Base-by-base conservation (phyloP, 2,329 filamentous ascomycete species). In the Cladophialophora psammophila region DNA sequence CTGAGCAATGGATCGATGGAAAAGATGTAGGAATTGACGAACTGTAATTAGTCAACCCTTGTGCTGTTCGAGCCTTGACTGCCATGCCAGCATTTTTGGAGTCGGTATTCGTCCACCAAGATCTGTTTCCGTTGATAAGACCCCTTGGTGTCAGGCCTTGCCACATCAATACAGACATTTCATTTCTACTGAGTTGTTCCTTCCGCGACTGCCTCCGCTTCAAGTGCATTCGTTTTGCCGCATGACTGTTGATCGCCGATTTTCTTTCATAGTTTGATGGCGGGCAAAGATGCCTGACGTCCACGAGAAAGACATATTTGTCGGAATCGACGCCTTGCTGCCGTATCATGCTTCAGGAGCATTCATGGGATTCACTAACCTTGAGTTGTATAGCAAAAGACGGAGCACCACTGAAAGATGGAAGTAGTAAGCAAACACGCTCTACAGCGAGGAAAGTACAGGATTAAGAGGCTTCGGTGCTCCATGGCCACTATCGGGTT, bases 161-260 rank as follows among this genome's bases (percentile, higher is more conserved):
- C 45, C 45, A 50, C 1, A 20, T 50, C 45, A 20, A 26, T 6
- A 50, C 12, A 3, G 45, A 50, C 18, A 50, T 12, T 3, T 20
- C 45, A 26, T 20, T 26, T 20, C 3, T 26, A 3, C 8, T 9
- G 2, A 50, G 8, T 8, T 26, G 45, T 9, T 50, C 18, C 3
- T 13, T 26, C 15, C 13, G 34, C 34, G 34, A 57, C 54, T 57
- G 34, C 35, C 54, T 40, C 15, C 54, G 54, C 54, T 57, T 57
- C 54, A 57, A 26, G 34, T 40, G 54, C 34, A 57, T 57, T 40
- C 54, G 31, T 40, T 34, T 57, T 31, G 54, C 54, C 9, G 34
- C 54, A 57, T 57, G 54, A 34, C 54, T 57, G 31, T 57, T 57
- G 54, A 57, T 57, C 5, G 54, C 38, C 34, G 54, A 57, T 34